Evolutionary conservation across 164 flowering plant genomes (phyloP).

Genomic region (Dillenia suffruticosa): DNA sequence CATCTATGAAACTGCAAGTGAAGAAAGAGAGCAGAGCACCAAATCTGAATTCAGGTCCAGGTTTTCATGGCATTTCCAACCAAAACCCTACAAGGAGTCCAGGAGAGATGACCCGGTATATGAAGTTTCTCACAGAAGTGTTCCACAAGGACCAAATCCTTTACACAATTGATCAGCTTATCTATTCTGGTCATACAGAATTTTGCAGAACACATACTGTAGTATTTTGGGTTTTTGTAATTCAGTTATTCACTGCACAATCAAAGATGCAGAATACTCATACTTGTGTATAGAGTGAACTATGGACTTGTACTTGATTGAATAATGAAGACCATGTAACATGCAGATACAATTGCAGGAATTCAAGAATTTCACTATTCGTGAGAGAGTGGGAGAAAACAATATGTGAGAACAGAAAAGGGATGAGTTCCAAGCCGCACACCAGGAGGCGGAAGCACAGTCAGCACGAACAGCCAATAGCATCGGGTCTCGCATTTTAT

Average conservation of each 20-base stretch:
- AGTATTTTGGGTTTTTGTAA: background rate
- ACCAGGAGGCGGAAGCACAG: background rate
- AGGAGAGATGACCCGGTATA: conserved; percentile 1
- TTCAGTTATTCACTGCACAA: background rate
- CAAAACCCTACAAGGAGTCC: conserved; percentile 10
- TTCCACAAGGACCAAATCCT: conserved; percentile 32
- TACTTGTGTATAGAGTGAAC: background rate
- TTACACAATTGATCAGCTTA: conserved; percentile 37
- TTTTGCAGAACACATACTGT: conserved; percentile 16
- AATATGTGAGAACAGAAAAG: background rate
- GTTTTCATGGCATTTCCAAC: conserved; percentile 15
- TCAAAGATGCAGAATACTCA: conserved; percentile 9
- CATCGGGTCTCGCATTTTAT: too few species aligned
- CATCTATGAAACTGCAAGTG: background rate
- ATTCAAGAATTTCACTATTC: background rate
- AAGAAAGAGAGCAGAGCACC: conserved; percentile 1
- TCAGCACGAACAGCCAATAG: too few species aligned
- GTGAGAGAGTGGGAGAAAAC: background rate
- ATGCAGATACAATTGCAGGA: background rate
- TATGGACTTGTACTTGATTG: conserved; percentile 3
- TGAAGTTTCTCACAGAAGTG: conserved; percentile 19
- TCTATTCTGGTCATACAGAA: conserved; percentile 5
- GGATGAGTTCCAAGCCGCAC: background rate
- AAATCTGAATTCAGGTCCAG: conserved; percentile 1
- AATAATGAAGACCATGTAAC: background rate